Base-by-base conservation (phyloP, 2,329 filamentous ascomycete genomes). In the Aspergillus brasiliensis region DNA sequence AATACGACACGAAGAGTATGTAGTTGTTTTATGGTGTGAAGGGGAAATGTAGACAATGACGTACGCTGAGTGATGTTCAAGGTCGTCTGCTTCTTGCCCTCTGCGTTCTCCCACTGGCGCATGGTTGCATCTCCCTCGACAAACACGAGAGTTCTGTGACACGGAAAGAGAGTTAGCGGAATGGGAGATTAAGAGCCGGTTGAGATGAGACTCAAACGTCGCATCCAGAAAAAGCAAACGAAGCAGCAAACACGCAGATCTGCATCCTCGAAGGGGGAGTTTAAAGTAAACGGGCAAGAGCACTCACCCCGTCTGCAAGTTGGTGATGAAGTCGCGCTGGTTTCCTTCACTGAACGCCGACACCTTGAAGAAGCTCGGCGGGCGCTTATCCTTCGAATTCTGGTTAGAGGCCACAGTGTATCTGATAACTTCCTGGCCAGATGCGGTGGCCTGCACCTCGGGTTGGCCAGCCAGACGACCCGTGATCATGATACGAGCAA, bases 311-410 rank as follows among this genome's bases (percentile, higher is more conserved):
- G 97, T 98, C 57, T 87, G 86, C 77, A 97, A 78, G 70, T 78
- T 81, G 72, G 91, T 79, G 68, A 97, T 75, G 71, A 85, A 89
- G 64, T 97, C 91, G 71, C 88, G 88, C 74, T 84, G 82, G 52
- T 84, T 77, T n/a, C 75, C 91, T 65, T 91, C 87, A 13, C 81
- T 80, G 75, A 98, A 98, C 79, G 83, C 87, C 34, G 87, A 82
- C 57, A 98, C 82, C 59, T 83, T 84, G 84, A 96, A 98, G 90
- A 91, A 98, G 82, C 89, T 95, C 28, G 90, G 91, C 73, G 87
- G 84, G 72, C 86, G 83, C 77, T 91, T 90, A 15, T 94, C 89
- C 65, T 79, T 81, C 62, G 82, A 78, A 13, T 92, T 92, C 61
- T 75, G 76, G 75, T 81, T 88, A 70, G 87, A 90, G 54, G 86